Evolutionary conservation across 1,139 yeast species (phyloP), one percentile per base, ranked within the genome.

Genomic region (Suhomyces bribrorum): DNA sequence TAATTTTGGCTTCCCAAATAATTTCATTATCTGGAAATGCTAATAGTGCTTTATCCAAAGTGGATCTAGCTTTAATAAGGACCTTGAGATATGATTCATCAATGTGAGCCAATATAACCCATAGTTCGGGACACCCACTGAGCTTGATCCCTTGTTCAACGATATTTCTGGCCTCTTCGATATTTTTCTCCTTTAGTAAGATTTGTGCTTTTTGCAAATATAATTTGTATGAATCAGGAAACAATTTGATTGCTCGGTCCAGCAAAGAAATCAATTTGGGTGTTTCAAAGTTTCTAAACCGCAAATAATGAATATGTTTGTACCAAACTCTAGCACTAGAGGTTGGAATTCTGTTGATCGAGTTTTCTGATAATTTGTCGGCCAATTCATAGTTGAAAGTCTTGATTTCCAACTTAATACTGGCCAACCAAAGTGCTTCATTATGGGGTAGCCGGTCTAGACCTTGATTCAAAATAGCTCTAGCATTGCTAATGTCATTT

Each of bases 381-480:
- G 86, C 87, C 7, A 58, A 53, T 0, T 62, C 64, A 33, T 54
- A 62, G 25, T 73, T 54, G 6, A 41, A 51, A 14, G 63, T 66
- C 31, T 65, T 73, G 28, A 62, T 62, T 43, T 86, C 87, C 28
- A 88, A 61, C 46, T 86, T 83, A 16, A 85, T 67, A 13, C 81
- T 73, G 0, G 94, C 94, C 32, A 83, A 62, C 88, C 90, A 83
- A 5, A 88, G 59, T 14, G 73, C 76, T 44, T 79, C 82, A 43
- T 67, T 71, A 0, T 62, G 48, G 1, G 82, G 77, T 4, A 55
- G 44, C 1, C 29, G n/a, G 5, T 64, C 53, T 31, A 76, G 57
- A 0, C 86, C 85, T 8, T 67, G 59, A 4, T 62, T 53, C 5
- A 88, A 61, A 2, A 86, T 73, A 0, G 55, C 52, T 39, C 83